Conservation (phyloP, 805 yeast genomes). For the Candida adriatica region DNA sequence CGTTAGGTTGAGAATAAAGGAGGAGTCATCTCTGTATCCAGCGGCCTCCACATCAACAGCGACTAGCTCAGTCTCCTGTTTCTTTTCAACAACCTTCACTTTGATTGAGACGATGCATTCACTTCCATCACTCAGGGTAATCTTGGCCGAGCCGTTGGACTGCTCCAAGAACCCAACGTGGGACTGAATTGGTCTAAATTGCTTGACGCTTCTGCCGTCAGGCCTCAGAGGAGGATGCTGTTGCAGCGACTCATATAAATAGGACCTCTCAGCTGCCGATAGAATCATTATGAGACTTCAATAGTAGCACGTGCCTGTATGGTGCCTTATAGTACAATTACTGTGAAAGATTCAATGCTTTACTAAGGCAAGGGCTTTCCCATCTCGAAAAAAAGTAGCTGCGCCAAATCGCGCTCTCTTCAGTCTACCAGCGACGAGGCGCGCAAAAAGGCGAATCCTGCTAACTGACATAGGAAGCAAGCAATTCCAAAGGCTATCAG, state of each 20-base stretch:
- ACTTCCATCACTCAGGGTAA: slow-evolving; percentile 81
- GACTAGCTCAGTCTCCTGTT: slow-evolving; percentile 41
- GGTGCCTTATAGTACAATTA: too few species aligned
- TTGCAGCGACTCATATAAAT: slow-evolving; percentile 64
- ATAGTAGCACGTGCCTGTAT: too few species aligned
- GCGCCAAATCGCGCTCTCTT: neutral
- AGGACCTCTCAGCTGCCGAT: slow-evolving; percentile 72
- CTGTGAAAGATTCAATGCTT: too few species aligned
- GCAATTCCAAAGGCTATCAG: slow-evolving; percentile 9
- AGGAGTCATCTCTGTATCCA: slow-evolving; percentile 75
- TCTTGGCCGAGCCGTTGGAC: slow-evolving; percentile 89
- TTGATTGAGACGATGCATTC: slow-evolving; percentile 92
- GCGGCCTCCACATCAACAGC: slow-evolving; percentile 77
- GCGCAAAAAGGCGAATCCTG: neutral
- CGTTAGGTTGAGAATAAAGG: slow-evolving; percentile 55
- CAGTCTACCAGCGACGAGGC: neutral
- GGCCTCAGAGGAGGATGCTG: slow-evolving; percentile 65
- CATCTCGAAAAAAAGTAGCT: too few species aligned
- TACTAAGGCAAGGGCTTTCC: too few species aligned
- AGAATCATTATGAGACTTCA: slow-evolving; percentile 50
- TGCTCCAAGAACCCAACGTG: slow-evolving; percentile 74
- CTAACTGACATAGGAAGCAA: slow-evolving; percentile 4
- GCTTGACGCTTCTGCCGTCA: slow-evolving; percentile 70
- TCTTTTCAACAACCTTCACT: slow-evolving; percentile 62
- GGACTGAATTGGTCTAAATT: slow-evolving; percentile 83